phyloP scores from a whole-genome alignment of 768 basidiomycete species.

The Tulasnella sp. region DNA sequence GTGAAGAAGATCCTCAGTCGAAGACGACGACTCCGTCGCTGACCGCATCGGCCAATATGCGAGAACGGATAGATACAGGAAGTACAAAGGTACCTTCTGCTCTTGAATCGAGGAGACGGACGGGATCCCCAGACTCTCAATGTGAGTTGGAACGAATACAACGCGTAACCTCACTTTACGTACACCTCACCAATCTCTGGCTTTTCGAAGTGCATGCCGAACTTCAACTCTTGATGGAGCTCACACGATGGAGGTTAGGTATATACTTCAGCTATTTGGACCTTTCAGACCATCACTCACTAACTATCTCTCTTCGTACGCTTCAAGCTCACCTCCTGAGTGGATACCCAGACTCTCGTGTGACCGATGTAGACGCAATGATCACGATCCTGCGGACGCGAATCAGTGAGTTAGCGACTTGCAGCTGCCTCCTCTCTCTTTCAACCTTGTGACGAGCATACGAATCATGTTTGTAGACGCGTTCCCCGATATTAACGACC shows the following conservation, averaged over 20 bases:
- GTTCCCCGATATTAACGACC: background rate
- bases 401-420: background rate
- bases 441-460: background rate
- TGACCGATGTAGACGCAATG: slow-evolving; percentile 5
- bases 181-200: background rate
- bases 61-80: background rate
- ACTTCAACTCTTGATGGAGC: background rate
- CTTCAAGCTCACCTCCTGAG: slow-evolving; percentile 10
- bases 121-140: background rate
- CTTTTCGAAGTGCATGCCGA: slow-evolving; percentile 5
- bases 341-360: slow-evolving; percentile 11
- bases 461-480: background rate
- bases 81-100: background rate
- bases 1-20: background rate
- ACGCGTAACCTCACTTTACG: background rate
- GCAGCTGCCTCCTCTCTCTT: background rate
- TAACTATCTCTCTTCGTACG: background rate
- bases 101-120: background rate
- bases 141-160: background rate
- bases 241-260: slow-evolving; percentile 16
- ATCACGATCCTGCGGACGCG: slow-evolving; percentile 2
- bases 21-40: background rate
- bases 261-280: background rate
- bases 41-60: background rate
- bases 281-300: background rate